Evolutionary conservation across 78 protist genomes (phyloP).

Genomic region (Protostelium mycophagum): DNA sequence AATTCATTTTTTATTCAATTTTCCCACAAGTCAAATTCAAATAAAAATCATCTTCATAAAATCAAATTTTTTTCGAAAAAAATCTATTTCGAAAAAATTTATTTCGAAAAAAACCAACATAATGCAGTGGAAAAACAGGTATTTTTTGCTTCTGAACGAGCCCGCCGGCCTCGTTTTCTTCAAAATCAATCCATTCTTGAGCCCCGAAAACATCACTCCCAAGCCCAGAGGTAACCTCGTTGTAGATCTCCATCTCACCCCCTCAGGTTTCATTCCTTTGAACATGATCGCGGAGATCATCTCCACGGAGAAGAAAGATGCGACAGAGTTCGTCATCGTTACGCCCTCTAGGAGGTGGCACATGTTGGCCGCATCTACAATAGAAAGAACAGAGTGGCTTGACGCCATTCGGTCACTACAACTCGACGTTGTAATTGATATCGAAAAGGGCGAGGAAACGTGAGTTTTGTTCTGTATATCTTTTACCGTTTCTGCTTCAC

Average conservation of each 20-base stretch:
- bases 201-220: background rate
- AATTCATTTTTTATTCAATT: too few relatives aligned
- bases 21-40: too few relatives aligned
- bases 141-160: background rate
- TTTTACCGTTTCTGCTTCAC: too few relatives aligned
- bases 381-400: background rate
- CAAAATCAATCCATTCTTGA: background rate
- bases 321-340: background rate
- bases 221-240: background rate
- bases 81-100: background rate
- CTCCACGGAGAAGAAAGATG: background rate
- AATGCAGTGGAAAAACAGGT: background rate
- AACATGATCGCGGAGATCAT: background rate
- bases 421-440: background rate
- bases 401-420: background rate
- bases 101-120: background rate
- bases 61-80: too few relatives aligned
- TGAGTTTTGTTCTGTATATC: too few relatives aligned
- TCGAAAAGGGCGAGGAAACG: too few relatives aligned
- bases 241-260: background rate
- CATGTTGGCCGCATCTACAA: background rate
- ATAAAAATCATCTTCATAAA: too few relatives aligned
- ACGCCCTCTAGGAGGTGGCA: background rate
- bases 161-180: background rate
- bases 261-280: background rate